A percentile compares a stretch with the other conserved stretches of the same genome.
Conservation (phyloP, 2,329 filamentous ascomycete genomes). For the Diaporthe sp. region DNA sequence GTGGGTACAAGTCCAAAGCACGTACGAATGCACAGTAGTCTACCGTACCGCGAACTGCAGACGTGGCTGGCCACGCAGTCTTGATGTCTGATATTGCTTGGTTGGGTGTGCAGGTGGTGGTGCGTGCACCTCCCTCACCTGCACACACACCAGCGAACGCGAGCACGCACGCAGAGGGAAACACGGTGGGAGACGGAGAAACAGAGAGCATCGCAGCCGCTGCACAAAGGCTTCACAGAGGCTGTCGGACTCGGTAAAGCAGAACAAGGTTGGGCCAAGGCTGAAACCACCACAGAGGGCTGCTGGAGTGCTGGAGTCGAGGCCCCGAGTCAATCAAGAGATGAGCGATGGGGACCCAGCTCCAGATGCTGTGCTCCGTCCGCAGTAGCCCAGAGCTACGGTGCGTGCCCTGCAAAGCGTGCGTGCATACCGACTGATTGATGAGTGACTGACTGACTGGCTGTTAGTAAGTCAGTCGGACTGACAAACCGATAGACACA, state of each 20-base stretch:
- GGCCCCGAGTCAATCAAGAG: conserved; percentile 34
- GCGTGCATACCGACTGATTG: background rate
- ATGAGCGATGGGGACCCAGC: conserved; percentile 29
- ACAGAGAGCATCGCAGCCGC: background rate
- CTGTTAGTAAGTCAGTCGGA: background rate
- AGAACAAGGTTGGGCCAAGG: conserved; percentile 31
- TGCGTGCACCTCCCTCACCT: background rate
- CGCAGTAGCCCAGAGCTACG: conserved; percentile 33
- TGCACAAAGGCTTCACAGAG: conserved; percentile 1
- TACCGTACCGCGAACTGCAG: conserved; percentile 1
- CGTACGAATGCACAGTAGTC: background rate
- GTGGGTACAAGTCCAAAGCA: background rate
- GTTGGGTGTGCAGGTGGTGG: background rate
- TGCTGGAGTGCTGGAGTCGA: conserved; percentile 19
- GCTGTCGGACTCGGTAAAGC: conserved; percentile 30
- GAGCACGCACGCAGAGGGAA: background rate
- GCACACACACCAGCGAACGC: background rate
- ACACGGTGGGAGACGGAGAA: no score
- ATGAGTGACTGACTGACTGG: background rate
- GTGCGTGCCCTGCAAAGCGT: background rate
- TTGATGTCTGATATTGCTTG: background rate
- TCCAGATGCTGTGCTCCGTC: conserved; percentile 26
- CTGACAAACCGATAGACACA: conserved; percentile 1
- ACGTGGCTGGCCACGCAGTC: background rate
- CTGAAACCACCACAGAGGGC: conserved; percentile 16